These are phyloP conservation scores for Blastomyces silverae DNA, from an alignment of 2,329 filamentous ascomycete genomes.

Conservation along the genomic window DNA sequence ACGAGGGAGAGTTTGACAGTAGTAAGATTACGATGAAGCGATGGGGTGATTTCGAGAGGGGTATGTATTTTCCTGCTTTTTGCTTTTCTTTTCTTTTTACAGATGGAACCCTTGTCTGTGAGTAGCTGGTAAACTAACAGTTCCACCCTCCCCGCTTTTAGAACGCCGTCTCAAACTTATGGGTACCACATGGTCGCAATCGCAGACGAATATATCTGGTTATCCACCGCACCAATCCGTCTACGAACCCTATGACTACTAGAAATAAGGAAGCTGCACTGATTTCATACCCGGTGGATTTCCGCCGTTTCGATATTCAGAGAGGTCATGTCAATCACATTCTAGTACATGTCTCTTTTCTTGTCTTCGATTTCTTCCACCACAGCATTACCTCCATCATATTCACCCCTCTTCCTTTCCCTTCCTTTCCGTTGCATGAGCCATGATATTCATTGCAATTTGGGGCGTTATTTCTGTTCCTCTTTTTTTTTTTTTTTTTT, in stretches of 20 bases:
- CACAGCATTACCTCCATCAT: not conserved
- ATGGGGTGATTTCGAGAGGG: constrained; percentile 92
- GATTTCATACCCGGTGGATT: not conserved
- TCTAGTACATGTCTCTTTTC: not conserved
- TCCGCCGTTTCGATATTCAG: not conserved
- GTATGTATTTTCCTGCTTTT: constrained; percentile 34
- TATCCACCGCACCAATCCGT: constrained; percentile 28
- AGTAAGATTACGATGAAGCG: constrained; percentile 99
- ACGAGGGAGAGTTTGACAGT: constrained; percentile 94
- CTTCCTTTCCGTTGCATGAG: constrained; percentile 10
- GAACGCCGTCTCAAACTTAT: constrained; percentile 35
- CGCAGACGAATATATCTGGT: constrained; percentile 23
- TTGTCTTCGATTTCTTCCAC: not conserved
- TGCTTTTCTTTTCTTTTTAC: not conserved
- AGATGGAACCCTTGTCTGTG: not conserved
- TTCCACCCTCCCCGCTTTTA: constrained; percentile 18
- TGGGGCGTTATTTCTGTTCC: constrained; percentile 7
- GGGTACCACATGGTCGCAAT: constrained; percentile 25
- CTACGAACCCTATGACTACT: constrained; percentile 38
- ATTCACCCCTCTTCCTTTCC: constrained; percentile 10
- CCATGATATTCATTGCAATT: constrained; percentile 12
- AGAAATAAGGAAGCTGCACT: constrained; percentile 5
- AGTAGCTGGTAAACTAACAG: constrained; percentile 15
- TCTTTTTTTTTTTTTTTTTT: not conserved
- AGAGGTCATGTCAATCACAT: not conserved